Conservation (phyloP, 148 eudicot species). For the Pharnaceum exiguum region DNA sequence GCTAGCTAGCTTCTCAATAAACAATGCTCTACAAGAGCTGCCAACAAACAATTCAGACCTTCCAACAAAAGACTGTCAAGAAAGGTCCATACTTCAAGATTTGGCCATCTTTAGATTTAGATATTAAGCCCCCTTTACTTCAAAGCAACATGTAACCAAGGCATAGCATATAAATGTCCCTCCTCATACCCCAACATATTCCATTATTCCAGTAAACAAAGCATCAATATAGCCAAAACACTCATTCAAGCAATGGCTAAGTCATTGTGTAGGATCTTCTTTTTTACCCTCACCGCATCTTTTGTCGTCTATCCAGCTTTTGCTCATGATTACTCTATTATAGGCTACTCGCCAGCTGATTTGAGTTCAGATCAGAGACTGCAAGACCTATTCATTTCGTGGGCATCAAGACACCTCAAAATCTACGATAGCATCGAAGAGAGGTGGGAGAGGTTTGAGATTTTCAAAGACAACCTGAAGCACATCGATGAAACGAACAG, state of each 20-base stretch:
- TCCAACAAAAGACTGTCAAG: constrained; percentile 16
- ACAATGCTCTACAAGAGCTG: neutral
- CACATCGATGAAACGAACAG: constrained; percentile 44
- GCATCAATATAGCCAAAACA: no score
- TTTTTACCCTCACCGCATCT: constrained; percentile 8
- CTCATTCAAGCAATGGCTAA: neutral
- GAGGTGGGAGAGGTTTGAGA: constrained; percentile 33
- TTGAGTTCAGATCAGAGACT: constrained; percentile 22
- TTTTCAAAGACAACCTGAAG: constrained; percentile 47
- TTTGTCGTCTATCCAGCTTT: constrained; percentile 9
- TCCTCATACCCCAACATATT: neutral
- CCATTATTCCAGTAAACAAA: neutral
- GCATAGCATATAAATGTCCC: constrained; percentile 28
- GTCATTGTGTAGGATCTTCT: constrained; percentile 2
- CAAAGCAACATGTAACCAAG: constrained; percentile 22
- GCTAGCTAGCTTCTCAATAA: neutral
- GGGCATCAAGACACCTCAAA: constrained; percentile 36
- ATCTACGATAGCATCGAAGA: constrained; percentile 31
- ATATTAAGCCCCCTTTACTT: constrained; percentile 25
- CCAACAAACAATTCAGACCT: constrained; percentile 21
- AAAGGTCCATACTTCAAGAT: constrained; percentile 27
- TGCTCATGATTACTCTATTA: constrained; percentile 30
- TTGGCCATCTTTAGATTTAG: constrained; percentile 15
- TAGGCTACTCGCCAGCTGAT: constrained; percentile 27
- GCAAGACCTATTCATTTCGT: constrained; percentile 24